These are phyloP conservation scores for Zymoseptoria crescenta DNA, from an alignment of 2,329 filamentous ascomycete species.

Conservation along the genomic window DNA sequence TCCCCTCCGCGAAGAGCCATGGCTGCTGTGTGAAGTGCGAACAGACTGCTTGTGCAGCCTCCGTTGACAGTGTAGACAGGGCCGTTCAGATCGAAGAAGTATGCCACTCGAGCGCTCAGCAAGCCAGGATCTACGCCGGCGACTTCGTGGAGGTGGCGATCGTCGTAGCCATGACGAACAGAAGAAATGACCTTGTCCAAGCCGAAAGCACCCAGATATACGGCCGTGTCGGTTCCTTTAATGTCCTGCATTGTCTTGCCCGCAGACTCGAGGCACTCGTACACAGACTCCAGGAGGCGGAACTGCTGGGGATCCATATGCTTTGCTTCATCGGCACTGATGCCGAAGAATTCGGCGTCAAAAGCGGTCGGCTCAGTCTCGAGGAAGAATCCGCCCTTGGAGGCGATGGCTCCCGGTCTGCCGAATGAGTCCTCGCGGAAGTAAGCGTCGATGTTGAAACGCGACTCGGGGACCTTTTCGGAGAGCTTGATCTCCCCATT, in stretches of 20 bases:
- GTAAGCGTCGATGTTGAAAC: conserved; percentile 1
- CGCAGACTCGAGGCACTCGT: conserved; percentile 7
- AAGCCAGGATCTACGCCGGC: background rate
- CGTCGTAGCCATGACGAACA: background rate
- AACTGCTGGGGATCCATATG: conserved; percentile 19
- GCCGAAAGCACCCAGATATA: conserved; percentile 9
- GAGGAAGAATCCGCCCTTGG: conserved; percentile 9
- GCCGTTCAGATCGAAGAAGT: conserved; percentile 3
- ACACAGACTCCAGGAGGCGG: conserved; percentile 10
- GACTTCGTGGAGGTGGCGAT: conserved; percentile 1
- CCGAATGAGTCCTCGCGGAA: background rate
- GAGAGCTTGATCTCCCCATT: background rate
- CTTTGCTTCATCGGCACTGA: conserved; percentile 10
- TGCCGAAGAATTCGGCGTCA: conserved; percentile 17
- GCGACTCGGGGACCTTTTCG: background rate
- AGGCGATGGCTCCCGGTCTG: background rate
- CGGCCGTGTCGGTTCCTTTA: conserved; percentile 4
- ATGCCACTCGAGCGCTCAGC: background rate
- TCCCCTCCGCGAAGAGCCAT: background rate
- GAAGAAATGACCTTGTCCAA: background rate
- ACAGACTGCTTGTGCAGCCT: background rate
- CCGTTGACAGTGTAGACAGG: background rate
- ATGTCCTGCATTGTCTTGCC: conserved; percentile 3
- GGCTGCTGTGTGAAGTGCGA: background rate
- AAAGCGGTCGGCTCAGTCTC: conserved; percentile 11